Percentiles rank a stretch among this genome's conserved stretches.
These are phyloP conservation scores for Sordaria brevicollis DNA, from an alignment of 495 filamentous ascomycete genomes.

Conservation along the genomic window DNA sequence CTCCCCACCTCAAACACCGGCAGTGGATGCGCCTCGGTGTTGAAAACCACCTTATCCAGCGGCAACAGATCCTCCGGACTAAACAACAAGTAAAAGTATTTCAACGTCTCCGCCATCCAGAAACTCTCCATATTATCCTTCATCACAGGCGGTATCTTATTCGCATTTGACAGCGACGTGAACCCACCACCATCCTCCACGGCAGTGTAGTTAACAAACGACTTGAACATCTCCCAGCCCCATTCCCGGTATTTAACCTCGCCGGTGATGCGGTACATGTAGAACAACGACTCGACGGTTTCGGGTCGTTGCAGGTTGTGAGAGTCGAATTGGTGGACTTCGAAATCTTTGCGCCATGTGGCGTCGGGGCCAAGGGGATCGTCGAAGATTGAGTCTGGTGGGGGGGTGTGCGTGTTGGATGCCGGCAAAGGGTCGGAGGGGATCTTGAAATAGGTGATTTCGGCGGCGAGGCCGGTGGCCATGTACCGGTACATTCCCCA, in stretches of 20 bases:
- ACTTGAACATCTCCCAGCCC: conserved; percentile 98
- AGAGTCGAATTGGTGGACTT: conserved; percentile 61
- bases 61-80: conserved; percentile 74
- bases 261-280: conserved; percentile 97
- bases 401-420: conserved; percentile 36
- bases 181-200: conserved; percentile 70
- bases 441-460: conserved; percentile 84
- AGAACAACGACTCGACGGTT: conserved; percentile 88
- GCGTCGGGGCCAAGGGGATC: conserved; percentile 17
- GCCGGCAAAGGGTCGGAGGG: conserved; percentile 51
- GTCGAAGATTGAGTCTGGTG: conserved; percentile 31
- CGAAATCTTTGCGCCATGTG: conserved; percentile 62
- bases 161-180: conserved; percentile 69
- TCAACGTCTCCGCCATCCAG: conserved; percentile 96
- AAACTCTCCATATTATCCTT: conserved; percentile 91
- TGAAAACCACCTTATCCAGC: conserved; percentile 78
- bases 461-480: conserved; percentile 77
- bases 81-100: conserved; percentile 95
- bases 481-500: conserved; percentile 92
- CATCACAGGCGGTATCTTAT: conserved; percentile 49
- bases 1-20: conserved; percentile 73
- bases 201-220: conserved; percentile 73
- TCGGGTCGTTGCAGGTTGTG: conserved; percentile 97
- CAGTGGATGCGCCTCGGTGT: conserved; percentile 90
- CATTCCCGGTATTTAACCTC: conserved; percentile 85